A percentile compares a stretch with the other conserved stretches of the same genome.
These are phyloP conservation scores for Tilletiaria anomala DNA, from an alignment of 1,284 basidiomycete species.

Conservation along the genomic window DNA sequence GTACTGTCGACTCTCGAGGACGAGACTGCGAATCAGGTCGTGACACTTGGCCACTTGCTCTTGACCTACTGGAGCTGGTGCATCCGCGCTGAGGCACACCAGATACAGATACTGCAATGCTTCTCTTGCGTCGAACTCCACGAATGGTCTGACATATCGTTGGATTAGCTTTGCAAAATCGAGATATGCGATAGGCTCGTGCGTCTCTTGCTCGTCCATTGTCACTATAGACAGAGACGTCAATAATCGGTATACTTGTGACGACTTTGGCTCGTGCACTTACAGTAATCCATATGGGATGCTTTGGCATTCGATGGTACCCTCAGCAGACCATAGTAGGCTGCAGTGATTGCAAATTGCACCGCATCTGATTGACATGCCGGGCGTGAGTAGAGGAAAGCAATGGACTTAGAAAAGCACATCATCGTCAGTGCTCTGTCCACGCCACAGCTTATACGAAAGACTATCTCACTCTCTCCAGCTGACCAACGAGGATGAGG, in stretches of 20 bases:
- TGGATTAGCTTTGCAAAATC: slow-evolving; percentile 72
- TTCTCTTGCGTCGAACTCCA: slow-evolving; percentile 76
- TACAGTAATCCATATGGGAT: slow-evolving; percentile 39
- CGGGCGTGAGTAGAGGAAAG: slow-evolving; percentile 72
- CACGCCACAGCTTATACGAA: neutral
- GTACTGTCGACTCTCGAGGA: slow-evolving; percentile 70
- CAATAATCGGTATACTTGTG: too few relatives aligned
- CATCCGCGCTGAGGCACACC: slow-evolving; percentile 62
- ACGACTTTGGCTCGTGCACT: too few relatives aligned
- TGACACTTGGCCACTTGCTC: slow-evolving; percentile 73
- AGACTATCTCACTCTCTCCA: slow-evolving; percentile 57
- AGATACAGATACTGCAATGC: slow-evolving; percentile 92
- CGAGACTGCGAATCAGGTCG: slow-evolving; percentile 73
- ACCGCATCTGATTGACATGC: slow-evolving; percentile 86
- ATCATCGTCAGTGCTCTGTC: neutral
- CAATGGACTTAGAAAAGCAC: slow-evolving; percentile 53
- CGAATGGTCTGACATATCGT: slow-evolving; percentile 81
- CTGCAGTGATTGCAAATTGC: slow-evolving; percentile 77
- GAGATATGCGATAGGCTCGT: slow-evolving; percentile 46
- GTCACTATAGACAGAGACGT: too few relatives aligned
- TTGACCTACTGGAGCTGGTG: slow-evolving; percentile 49
- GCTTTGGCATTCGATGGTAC: slow-evolving; percentile 63
- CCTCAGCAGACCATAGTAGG: slow-evolving; percentile 83
- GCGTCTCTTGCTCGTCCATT: too few relatives aligned
- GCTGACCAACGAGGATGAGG: slow-evolving; percentile 79